Conservation (phyloP, 805 yeast species). For the Lipomyces mesembrius region DNA sequence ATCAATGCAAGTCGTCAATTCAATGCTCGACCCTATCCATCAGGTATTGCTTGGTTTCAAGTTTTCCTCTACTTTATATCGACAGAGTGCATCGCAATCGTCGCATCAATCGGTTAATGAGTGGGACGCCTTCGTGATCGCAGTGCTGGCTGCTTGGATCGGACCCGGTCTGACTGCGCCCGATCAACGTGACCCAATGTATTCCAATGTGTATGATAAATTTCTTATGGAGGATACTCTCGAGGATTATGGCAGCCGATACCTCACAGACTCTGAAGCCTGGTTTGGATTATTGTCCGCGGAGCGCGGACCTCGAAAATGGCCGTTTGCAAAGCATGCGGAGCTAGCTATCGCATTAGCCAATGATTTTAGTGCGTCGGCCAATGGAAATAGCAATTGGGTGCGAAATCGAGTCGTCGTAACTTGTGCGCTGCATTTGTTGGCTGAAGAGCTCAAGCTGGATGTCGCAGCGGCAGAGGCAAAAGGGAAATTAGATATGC, state of each 20-base stretch:
- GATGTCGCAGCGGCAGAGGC: slow-evolving; percentile 47
- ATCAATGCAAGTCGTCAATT: slow-evolving; percentile 10
- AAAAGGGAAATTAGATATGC: slow-evolving; percentile 51
- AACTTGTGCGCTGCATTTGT: slow-evolving; percentile 69
- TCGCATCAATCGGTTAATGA: slow-evolving; percentile 13
- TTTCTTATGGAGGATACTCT: slow-evolving; percentile 5
- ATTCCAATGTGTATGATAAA: background rate
- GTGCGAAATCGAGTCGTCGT: slow-evolving; percentile 40
- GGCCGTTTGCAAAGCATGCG: slow-evolving; percentile 7
- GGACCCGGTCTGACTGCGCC: slow-evolving; percentile 19
- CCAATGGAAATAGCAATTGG: slow-evolving; percentile 10
- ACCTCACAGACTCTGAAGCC: background rate
- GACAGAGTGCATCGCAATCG: background rate
- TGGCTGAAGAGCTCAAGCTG: slow-evolving; percentile 74
- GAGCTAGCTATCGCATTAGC: slow-evolving; percentile 13
- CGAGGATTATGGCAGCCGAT: background rate
- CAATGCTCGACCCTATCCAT: slow-evolving; percentile 19
- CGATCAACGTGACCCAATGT: background rate
- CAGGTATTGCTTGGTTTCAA: slow-evolving; percentile 14
- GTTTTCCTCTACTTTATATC: slow-evolving; percentile 23
- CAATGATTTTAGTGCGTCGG: slow-evolving; percentile 5
- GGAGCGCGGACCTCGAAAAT: background rate
- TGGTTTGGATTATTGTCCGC: slow-evolving; percentile 9
- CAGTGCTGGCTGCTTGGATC: slow-evolving; percentile 34
- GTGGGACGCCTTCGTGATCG: slow-evolving; percentile 34